Conservation (phyloP, 257 asterid species). For the Eucommia ulmoides region DNA sequence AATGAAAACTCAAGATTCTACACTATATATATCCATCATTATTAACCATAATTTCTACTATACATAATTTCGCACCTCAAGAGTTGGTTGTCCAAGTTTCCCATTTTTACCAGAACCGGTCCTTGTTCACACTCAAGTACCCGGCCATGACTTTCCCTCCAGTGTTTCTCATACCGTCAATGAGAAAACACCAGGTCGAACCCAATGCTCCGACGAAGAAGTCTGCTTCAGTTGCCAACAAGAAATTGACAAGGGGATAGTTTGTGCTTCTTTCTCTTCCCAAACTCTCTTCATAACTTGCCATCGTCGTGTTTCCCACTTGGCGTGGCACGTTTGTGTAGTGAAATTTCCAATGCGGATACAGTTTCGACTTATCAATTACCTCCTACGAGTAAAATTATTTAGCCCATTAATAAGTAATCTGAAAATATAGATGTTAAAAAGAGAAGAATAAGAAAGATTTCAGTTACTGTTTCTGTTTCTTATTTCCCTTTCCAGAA, state of each 20-base stretch:
- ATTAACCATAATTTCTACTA: no score
- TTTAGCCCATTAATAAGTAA: no score
- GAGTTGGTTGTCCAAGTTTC: no score
- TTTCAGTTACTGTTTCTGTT: no score
- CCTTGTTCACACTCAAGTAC: constrained; percentile 90
- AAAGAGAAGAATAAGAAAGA: no score
- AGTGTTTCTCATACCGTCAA: constrained; percentile 91
- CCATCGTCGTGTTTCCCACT: constrained; percentile 74
- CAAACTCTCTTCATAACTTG: constrained; percentile 75
- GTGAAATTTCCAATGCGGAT: constrained; percentile 58
- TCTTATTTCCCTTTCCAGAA: no score
- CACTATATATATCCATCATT: no score
- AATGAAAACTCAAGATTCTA: no score
- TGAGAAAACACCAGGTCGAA: constrained; percentile 86
- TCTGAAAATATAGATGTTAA: no score
- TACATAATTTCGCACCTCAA: no score
- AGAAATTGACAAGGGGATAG: constrained; percentile 82
- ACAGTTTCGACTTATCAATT: constrained; percentile 39
- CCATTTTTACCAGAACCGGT: constrained; percentile 60
- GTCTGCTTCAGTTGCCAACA: constrained; percentile 93
- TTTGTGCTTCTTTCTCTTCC: constrained; percentile 90
- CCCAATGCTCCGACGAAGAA: constrained; percentile 89
- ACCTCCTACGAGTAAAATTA: no score
- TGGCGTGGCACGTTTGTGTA: constrained; percentile 81
- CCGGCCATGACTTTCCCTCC: constrained; percentile 95